These are phyloP conservation scores for Macrophomina pseudophaseolina DNA, from an alignment of 2,329 filamentous ascomycete species.

Conservation along the genomic window DNA sequence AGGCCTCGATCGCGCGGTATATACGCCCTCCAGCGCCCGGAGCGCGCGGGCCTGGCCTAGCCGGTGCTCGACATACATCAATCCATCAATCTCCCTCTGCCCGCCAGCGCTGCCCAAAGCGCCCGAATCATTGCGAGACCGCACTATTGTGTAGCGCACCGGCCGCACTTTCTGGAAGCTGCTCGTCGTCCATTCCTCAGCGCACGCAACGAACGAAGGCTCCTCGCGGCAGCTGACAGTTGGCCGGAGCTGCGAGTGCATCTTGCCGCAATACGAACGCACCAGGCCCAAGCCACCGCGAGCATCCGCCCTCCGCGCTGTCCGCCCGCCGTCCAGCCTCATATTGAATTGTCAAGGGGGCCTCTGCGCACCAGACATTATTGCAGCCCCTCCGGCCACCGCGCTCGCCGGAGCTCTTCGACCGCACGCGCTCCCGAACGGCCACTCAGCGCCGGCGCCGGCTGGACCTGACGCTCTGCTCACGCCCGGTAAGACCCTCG, in stretches of 20 bases:
- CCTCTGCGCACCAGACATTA: neutral
- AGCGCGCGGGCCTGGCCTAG: neutral
- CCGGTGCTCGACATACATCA: neutral
- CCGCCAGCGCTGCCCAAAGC: slow-evolving; percentile 1
- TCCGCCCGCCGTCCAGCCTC: no score
- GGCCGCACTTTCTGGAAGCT: slow-evolving; percentile 18
- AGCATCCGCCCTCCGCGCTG: neutral
- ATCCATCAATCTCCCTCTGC: slow-evolving; percentile 5
- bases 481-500: slow-evolving; percentile 20
- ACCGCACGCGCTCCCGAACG: slow-evolving; percentile 3
- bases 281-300: slow-evolving; percentile 9
- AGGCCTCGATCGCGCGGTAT: neutral
- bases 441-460: slow-evolving; percentile 16
- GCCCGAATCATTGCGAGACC: neutral
- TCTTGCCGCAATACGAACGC: slow-evolving; percentile 10
- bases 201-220: neutral
- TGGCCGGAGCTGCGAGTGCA: neutral
- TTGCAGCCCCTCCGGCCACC: no score
- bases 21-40: neutral
- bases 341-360: neutral
- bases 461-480: neutral
- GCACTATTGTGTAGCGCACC: neutral
- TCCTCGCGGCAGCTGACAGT: neutral
- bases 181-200: neutral
- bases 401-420: no score